These are phyloP conservation scores for Basidiobolus meristosporus DNA, from an alignment of 371 early-diverging fungal species.

Conservation along the genomic window DNA sequence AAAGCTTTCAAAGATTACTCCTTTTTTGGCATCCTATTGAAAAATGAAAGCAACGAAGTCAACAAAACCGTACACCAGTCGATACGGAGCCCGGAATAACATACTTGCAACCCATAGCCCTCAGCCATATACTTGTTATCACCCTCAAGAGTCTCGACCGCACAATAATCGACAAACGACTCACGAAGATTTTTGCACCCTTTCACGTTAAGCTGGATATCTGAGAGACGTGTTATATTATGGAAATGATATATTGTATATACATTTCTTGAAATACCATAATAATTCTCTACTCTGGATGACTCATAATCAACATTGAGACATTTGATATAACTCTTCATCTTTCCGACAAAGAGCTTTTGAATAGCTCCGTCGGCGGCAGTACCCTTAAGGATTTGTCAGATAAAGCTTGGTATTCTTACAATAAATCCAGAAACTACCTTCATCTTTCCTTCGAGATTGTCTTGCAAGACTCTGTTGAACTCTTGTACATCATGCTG, in stretches of 20 bases:
- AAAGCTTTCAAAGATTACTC: conserved; percentile 83
- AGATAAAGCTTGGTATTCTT: not conserved
- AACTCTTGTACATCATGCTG: conserved; percentile 98
- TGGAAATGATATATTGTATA: not conserved
- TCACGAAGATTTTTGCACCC: conserved; percentile 76
- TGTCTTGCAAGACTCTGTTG: conserved; percentile 89
- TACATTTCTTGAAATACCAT: conserved; percentile 19
- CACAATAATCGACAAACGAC: conserved; percentile 79
- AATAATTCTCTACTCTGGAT: conserved; percentile 76
- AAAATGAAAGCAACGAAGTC: not conserved
- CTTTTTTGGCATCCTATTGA: conserved; percentile 75
- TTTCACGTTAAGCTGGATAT: conserved; percentile 90
- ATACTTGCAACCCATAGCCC: conserved; percentile 72
- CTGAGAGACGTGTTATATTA: conserved; percentile 13
- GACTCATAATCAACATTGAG: conserved; percentile 87
- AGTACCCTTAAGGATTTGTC: conserved; percentile 27
- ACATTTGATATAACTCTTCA: conserved; percentile 89
- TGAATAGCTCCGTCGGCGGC: conserved; percentile 82
- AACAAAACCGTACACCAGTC: not conserved
- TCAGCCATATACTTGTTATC: conserved; percentile 97
- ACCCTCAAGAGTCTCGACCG: conserved; percentile 85
- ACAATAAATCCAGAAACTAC: conserved; percentile 7
- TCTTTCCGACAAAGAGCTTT: conserved; percentile 81
- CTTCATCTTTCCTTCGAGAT: conserved; percentile 89
- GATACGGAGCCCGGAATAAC: not conserved